Base-by-base conservation (phyloP, 805 yeast species). In the Clavispora carvajalis region DNA sequence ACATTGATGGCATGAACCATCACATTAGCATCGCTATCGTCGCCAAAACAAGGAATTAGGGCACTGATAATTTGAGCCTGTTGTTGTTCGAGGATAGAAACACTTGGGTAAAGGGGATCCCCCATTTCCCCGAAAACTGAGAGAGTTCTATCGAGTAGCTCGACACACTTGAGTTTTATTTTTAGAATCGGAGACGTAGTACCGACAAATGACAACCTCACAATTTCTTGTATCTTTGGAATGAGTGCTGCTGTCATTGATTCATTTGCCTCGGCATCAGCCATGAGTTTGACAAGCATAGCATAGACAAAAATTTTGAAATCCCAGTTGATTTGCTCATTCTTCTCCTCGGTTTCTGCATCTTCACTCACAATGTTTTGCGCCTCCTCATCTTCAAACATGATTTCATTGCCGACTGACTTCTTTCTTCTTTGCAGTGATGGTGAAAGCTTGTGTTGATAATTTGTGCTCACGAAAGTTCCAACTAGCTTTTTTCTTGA, bases 51-150 rank as follows among this genome's bases (percentile, higher is more conserved):
- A 0, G 97, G 96, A 36, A 88, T 76, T 41, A 91, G 69, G 0
- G 98, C 95, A 43, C 95, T 82, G 8, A 86, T 82, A 8, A 93
- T 86, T 52, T 88, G 96, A 0, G 98, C 98, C 53, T 93, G 96
- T 54, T 85, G 95, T 60, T 90, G 97, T 49, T 86, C 95, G 33
- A 91, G 64, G 8, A 89, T 70, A 0, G 91, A 76, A 12, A 76
- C 74, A 3, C 80, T 79, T 0, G 86, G 82, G 51, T 80, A 82
- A 22, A 85, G 73, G 0, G 91, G 88, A 55, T 85, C 96, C 9
- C 68, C 74, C 36, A 79, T 60, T 19, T 72, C 71, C 0, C 88
- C 80, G 59, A 77, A 84, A 1, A 75, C 63, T 7, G 67, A 71
- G 22, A 93, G 66, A 2, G 85, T 69, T 34, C 76, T 75, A 40